A percentile compares a stretch with the other conserved stretches of the same genome.
Conservation (phyloP, 495 filamentous ascomycete species). For the Massariosphaeria phaeospora region DNA sequence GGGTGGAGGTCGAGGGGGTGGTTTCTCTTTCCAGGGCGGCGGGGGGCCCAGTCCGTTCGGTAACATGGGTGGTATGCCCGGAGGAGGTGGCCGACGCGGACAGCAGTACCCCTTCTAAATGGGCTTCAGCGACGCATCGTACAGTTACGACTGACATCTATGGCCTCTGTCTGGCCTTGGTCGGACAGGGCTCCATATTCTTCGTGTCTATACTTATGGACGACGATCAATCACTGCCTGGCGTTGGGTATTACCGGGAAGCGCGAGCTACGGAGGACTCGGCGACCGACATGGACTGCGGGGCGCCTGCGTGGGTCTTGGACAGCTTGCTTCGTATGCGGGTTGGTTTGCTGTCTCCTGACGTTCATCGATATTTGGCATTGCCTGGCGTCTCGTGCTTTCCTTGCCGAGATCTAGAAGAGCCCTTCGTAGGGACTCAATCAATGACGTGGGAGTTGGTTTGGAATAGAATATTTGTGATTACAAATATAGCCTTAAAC, state of each 20-base stretch:
- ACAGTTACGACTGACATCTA: not conserved
- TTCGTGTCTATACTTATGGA: conserved; percentile 10
- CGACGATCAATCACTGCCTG: conserved; percentile 4
- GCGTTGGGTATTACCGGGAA: conserved; percentile 14
- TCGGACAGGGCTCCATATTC: not conserved
- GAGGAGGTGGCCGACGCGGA: conserved; percentile 20
- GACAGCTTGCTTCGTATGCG: not conserved
- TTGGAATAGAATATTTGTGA: too few species aligned
- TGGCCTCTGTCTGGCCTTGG: not conserved
- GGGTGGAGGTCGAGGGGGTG: conserved; percentile 32
- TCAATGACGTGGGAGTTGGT: too few species aligned
- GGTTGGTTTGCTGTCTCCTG: too few species aligned
- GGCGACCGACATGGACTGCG: conserved; percentile 3
- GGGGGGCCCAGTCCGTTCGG: conserved; percentile 28
- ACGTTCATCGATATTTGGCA: conserved; percentile 3
- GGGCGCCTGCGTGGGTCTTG: not conserved
- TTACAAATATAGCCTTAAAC: too few species aligned
- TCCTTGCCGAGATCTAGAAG: too few species aligned
- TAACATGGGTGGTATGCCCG: conserved; percentile 27
- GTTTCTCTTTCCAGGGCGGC: conserved; percentile 25
- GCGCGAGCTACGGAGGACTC: conserved; percentile 6
- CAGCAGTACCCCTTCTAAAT: conserved; percentile 29
- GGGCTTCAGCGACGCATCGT: not conserved
- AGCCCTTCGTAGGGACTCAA: too few species aligned
- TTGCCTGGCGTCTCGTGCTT: conserved; percentile 5